Percentiles rank a stretch among this genome's conserved stretches.
Conservation (phyloP, 768 basidiomycete species). For the Suillus discolor region DNA sequence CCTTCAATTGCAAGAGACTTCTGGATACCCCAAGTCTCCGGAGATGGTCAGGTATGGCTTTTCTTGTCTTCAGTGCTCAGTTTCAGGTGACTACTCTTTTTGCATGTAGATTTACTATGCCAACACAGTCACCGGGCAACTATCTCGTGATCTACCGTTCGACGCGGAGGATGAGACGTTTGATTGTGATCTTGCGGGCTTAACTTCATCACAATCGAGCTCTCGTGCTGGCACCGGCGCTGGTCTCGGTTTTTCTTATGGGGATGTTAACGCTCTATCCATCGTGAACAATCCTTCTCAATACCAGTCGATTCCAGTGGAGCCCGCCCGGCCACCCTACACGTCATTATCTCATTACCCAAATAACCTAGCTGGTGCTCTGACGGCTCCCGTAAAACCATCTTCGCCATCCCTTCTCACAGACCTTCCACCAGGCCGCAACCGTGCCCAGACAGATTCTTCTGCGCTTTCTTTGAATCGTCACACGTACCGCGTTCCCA, state of each 20-base stretch:
- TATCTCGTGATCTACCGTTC: constrained; percentile 77
- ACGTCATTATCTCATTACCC: constrained; percentile 8
- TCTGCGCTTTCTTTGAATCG: constrained; percentile 5
- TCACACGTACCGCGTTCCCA: constrained; percentile 15
- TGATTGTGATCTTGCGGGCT: constrained; percentile 57
- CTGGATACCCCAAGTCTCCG: constrained; percentile 88
- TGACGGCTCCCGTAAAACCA: constrained; percentile 9
- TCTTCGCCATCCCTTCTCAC: constrained; percentile 11
- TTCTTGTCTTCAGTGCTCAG: constrained; percentile 6
- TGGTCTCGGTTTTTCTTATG: constrained; percentile 42
- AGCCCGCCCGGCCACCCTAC: not conserved
- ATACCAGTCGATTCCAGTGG: not conserved
- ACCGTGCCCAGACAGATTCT: constrained; percentile 31
- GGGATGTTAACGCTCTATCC: constrained; percentile 21
- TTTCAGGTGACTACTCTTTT: not conserved
- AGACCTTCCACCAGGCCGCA: constrained; percentile 12
- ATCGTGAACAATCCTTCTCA: not conserved
- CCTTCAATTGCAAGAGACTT: constrained; percentile 58
- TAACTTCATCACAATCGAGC: constrained; percentile 51
- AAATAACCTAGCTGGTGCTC: not conserved
- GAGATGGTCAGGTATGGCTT: constrained; percentile 72
- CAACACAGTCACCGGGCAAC: constrained; percentile 82
- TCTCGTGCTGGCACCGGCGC: constrained; percentile 52
- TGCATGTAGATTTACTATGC: constrained; percentile 82
- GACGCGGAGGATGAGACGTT: constrained; percentile 61